phyloP scores from a whole-genome alignment of 106 monocot genomes.

The Dendrobium officinale region DNA sequence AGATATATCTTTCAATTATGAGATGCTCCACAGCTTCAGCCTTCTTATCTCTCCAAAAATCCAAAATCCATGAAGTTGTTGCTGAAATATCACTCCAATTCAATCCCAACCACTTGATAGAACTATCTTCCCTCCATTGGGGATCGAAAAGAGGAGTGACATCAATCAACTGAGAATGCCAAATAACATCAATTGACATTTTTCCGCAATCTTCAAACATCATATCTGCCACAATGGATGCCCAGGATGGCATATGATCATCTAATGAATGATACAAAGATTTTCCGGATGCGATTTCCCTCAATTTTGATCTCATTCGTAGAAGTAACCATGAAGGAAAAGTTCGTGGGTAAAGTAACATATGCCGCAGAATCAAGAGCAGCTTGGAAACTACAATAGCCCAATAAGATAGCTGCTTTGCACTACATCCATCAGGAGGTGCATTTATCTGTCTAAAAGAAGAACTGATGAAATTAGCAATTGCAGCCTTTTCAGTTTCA shows the following conservation, averaged over 20 bases:
- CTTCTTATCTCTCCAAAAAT: constrained; percentile 64
- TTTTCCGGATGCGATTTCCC: constrained; percentile 24
- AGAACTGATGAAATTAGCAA: constrained; percentile 39
- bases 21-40: constrained; percentile 64
- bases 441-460: constrained; percentile 39
- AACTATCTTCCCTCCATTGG: constrained; percentile 17
- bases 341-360: constrained; percentile 52
- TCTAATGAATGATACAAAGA: constrained; percentile 19
- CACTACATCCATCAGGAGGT: constrained; percentile 34
- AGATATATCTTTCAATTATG: constrained; percentile 81
- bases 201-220: constrained; percentile 40
- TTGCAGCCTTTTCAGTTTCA: constrained; percentile 42
- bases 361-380: constrained; percentile 67
- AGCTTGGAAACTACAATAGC: constrained; percentile 69
- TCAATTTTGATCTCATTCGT: constrained; percentile 65
- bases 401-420: constrained; percentile 66
- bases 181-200: constrained; percentile 17
- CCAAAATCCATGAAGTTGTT: constrained; percentile 49
- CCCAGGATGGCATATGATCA: constrained; percentile 53
- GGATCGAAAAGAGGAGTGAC: constrained; percentile 28
- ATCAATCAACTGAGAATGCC: constrained; percentile 79
- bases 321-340: constrained; percentile 81
- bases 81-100: constrained; percentile 30
- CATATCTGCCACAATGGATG: constrained; percentile 22
- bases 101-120: constrained; percentile 38